These are phyloP conservation scores for Ophiobolus disseminans DNA, from an alignment of 2,329 filamentous ascomycete species.

Conservation along the genomic window DNA sequence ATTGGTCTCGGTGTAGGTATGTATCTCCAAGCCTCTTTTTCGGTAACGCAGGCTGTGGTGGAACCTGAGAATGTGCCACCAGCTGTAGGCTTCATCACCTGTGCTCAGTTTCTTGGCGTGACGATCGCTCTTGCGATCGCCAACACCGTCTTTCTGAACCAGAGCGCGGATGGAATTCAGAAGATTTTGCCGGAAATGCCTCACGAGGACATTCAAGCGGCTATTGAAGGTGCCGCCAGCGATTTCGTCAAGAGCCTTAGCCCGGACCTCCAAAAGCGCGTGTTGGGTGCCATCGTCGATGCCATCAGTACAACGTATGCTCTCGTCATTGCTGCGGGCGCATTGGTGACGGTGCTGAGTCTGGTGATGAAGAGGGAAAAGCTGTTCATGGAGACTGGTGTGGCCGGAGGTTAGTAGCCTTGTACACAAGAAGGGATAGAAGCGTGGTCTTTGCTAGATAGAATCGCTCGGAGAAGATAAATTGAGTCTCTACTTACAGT, in stretches of 20 bases:
- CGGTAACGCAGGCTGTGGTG: conserved; percentile 16
- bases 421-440: too few species aligned
- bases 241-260: conserved; percentile 1
- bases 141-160: conserved; percentile 37
- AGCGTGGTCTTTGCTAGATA: too few species aligned
- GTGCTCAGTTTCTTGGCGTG: conserved; percentile 30
- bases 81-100: conserved; percentile 29
- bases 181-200: conserved; percentile 2
- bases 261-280: not conserved
- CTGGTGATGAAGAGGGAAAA: not conserved
- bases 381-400: too few species aligned
- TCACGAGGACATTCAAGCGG: not conserved
- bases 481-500: too few species aligned
- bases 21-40: conserved; percentile 25
- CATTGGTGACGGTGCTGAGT: conserved; percentile 1
- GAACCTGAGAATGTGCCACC: conserved; percentile 15
- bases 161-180: too few species aligned
- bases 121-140: conserved; percentile 34
- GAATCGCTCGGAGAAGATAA: too few species aligned
- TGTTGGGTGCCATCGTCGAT: conserved; percentile 6
- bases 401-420: too few species aligned
- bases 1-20: conserved; percentile 28
- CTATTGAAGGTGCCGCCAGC: conserved; percentile 4
- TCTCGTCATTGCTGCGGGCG: conserved; percentile 3
- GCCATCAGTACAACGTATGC: conserved; percentile 10